These are phyloP conservation scores for Lepidium sativum DNA, from an alignment of 345 rosid genomes.

Conservation along the genomic window DNA sequence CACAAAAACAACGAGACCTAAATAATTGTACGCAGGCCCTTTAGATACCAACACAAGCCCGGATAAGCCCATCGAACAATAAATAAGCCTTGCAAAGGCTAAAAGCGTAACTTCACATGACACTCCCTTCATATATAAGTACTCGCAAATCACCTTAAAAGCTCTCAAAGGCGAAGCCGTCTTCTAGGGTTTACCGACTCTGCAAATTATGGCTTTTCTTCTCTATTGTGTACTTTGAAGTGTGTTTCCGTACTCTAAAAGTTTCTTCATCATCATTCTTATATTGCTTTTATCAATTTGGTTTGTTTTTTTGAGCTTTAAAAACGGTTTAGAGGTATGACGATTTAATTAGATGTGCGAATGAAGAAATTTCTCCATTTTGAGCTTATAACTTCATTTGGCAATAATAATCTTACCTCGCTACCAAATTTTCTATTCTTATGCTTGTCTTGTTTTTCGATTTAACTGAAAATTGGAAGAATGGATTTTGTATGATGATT, in stretches of 20 bases:
- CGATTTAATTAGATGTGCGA: constrained; percentile 66
- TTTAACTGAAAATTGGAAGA: not conserved
- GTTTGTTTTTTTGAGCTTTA: not conserved
- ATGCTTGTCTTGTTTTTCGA: not conserved
- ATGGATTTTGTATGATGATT: constrained; percentile 39
- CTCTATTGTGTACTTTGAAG: too few species aligned
- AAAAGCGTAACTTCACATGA: not conserved
- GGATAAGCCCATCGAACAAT: not conserved
- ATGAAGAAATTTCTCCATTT: constrained; percentile 16
- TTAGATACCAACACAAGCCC: not conserved
- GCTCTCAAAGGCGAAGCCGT: not conserved
- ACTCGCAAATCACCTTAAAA: not conserved
- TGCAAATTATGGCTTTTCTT: not conserved
- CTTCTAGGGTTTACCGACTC: constrained; percentile 38
- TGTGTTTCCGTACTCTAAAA: too few species aligned
- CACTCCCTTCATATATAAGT: not conserved
- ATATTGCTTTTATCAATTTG: not conserved
- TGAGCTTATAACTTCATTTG: constrained; percentile 38
- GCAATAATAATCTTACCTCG: constrained; percentile 32
- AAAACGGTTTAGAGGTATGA: constrained; percentile 36
- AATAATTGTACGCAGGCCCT: too few species aligned
- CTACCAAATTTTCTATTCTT: not conserved
- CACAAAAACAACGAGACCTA: too few species aligned
- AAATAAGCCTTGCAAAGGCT: not conserved
- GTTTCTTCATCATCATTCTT: not conserved